Evolutionary conservation across 202 grass and related monocot genomes (phyloP), one percentile per base, ranked within the genome.

Genomic region (Carex arenaria): DNA sequence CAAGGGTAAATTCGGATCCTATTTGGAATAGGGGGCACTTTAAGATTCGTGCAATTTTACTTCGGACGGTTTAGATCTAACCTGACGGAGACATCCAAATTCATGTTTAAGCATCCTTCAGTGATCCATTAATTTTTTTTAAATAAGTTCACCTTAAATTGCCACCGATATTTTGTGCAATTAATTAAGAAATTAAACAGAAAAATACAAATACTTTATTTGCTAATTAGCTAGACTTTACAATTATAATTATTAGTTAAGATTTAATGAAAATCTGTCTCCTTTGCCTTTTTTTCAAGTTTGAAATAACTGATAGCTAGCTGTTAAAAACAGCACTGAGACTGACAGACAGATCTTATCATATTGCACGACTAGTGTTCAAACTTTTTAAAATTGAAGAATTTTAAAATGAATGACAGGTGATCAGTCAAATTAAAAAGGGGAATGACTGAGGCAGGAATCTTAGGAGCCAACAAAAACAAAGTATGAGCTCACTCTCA

Each of bases 381-480:
- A 64, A 80, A 47, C 40, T 13, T 72, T 18, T 59, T 20, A 56
- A 38, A 38, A 69, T 53, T 67, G 4, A 32, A 82, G 10, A 23
- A 11, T 68, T 82, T 67, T 9, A 31, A 64, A 52, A 51, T 81
- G 64, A 67, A 34, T 20, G 61, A 69, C 20, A 69, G 28, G 43
- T 51, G 47, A 51, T 2, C 79, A 53, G 79, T 80, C 78, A 62
- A 64, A 80, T 63, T 26, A 64, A 78, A n/a, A 51, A 28, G 15
- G 15, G 36, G 14, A 2, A 20, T 17, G 64, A 55, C 77, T 80
- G 54, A 64, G 32, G 32, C 78, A 66, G 79, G 79, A 81, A 81
- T 81, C 79, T 81, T 65, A 64, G 42, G 51, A 82, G 45, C 65
- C 43, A 55, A 81, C 79, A 81, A 67, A 78, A 73, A 81, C 78